Conservation (phyloP, 2,329 filamentous ascomycete species). For the Hypoxylon sp. region DNA sequence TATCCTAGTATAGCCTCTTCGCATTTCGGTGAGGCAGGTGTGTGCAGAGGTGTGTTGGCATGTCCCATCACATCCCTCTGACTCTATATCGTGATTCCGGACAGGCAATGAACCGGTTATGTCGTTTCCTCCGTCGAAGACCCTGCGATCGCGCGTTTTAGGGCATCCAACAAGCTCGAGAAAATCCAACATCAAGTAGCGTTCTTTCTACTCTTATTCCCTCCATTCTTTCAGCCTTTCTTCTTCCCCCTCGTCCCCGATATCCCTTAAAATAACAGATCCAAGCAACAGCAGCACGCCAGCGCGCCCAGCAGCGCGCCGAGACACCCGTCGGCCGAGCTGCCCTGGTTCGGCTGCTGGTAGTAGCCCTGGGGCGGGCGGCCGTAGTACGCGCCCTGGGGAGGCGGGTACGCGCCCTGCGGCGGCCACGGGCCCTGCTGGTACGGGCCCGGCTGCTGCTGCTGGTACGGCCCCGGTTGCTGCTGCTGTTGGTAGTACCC, state of each 20-base stretch:
- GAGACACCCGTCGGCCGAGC: conserved; percentile 46
- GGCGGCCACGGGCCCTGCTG: conserved; percentile 43
- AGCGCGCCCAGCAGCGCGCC: conserved; percentile 58
- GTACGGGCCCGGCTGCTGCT: no score
- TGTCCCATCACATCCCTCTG: conserved; percentile 8
- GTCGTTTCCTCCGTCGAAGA: no score
- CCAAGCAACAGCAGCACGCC: conserved; percentile 67
- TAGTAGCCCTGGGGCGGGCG: conserved; percentile 46
- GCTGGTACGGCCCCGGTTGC: conserved; percentile 55
- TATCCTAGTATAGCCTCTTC: neutral
- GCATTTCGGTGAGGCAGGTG: neutral
- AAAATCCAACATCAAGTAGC: neutral
- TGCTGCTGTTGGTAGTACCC: conserved; percentile 55
- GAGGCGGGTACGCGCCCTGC: conserved; percentile 42
- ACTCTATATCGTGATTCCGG: neutral
- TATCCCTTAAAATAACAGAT: conserved; percentile 58
- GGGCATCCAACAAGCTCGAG: neutral
- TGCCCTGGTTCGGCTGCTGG: conserved; percentile 40
- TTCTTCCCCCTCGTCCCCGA: neutral
- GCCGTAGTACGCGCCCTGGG: conserved; percentile 46
- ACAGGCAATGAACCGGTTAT: no score
- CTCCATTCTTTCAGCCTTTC: neutral
- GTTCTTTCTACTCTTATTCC: no score
- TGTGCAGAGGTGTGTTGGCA: neutral
- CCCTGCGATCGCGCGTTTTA: neutral